These are phyloP conservation scores for Boehmeria nivea DNA, from an alignment of 306 rosid species.

Conservation along the genomic window DNA sequence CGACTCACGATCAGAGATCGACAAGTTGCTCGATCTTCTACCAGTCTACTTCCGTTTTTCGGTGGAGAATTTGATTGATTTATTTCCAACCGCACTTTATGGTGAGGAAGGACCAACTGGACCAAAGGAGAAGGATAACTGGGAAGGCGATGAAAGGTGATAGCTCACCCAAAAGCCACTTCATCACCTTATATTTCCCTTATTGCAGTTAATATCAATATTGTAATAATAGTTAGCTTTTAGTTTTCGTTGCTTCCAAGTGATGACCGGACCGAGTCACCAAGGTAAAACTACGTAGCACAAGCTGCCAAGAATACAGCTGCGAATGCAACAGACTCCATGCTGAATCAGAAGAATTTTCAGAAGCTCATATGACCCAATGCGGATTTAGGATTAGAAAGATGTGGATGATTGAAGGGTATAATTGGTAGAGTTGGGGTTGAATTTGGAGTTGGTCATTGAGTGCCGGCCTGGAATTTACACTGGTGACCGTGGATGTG, in stretches of 20 bases:
- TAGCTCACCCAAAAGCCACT: background rate
- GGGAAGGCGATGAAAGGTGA: constrained; percentile 75
- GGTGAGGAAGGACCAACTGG: constrained; percentile 98
- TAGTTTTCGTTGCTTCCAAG: background rate
- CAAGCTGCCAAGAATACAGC: too few relatives aligned
- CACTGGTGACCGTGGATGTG: background rate
- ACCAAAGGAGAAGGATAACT: constrained; percentile 85
- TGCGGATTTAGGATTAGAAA: too few relatives aligned
- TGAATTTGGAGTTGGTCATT: too few relatives aligned
- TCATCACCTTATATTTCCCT: background rate
- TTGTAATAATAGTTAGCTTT: background rate
- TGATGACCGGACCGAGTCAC: too few relatives aligned
- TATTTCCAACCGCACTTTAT: constrained; percentile 83
- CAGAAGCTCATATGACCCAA: too few relatives aligned
- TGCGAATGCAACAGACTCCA: too few relatives aligned
- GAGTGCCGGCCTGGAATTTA: too few relatives aligned
- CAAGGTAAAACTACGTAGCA: too few relatives aligned
- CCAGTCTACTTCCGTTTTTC: constrained; percentile 78
- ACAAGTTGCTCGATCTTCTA: constrained; percentile 63
- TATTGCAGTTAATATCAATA: constrained; percentile 1
- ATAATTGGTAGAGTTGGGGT: too few relatives aligned
- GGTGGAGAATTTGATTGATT: constrained; percentile 60
- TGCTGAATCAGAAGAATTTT: too few relatives aligned
- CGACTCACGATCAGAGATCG: constrained; percentile 57
- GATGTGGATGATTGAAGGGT: too few relatives aligned